A percentile compares a stretch with the other conserved stretches of the same genome.
Conservation (phyloP, 2,329 filamentous ascomycete genomes). For the Trichophyton mentagrophytes region DNA sequence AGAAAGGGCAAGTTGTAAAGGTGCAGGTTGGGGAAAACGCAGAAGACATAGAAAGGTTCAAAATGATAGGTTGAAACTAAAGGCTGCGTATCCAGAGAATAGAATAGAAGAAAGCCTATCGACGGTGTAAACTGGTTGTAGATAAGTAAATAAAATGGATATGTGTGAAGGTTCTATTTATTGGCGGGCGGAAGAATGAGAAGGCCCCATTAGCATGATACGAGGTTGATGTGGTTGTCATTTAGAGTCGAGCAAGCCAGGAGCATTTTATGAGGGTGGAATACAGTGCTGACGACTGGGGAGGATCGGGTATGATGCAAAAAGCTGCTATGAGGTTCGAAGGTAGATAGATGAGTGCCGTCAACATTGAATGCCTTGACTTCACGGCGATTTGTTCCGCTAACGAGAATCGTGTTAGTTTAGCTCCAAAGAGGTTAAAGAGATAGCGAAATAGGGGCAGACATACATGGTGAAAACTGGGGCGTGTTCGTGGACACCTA, state of each 20-base stretch:
- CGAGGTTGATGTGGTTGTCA: slow-evolving; percentile 83
- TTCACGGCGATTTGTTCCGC: slow-evolving; percentile 73
- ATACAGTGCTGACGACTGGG: slow-evolving; percentile 78
- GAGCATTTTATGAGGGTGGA: slow-evolving; percentile 89
- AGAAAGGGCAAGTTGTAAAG: not conserved
- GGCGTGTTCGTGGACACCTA: slow-evolving; percentile 89
- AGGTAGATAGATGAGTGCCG: slow-evolving; percentile 62
- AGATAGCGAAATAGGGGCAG: not conserved
- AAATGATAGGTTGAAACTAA: not conserved
- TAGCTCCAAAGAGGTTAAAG: not conserved
- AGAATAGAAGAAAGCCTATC: not conserved
- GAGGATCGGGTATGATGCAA: slow-evolving; percentile 65
- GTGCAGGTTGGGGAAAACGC: not conserved
- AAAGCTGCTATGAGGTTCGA: slow-evolving; percentile 86
- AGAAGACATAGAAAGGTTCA: not conserved
- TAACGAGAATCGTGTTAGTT: slow-evolving; percentile 27
- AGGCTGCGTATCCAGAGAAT: not conserved
- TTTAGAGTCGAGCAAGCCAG: slow-evolving; percentile 76
- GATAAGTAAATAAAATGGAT: not conserved
- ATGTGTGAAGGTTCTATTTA: not conserved
- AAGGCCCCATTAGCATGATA: slow-evolving; percentile 44
- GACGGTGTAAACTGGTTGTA: not conserved
- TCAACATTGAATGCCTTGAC: slow-evolving; percentile 90
- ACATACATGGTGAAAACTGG: slow-evolving; percentile 89
- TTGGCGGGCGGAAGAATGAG: not conserved